Conservation (phyloP, 2,329 filamentous ascomycete genomes). For the Esteya vermicola region DNA sequence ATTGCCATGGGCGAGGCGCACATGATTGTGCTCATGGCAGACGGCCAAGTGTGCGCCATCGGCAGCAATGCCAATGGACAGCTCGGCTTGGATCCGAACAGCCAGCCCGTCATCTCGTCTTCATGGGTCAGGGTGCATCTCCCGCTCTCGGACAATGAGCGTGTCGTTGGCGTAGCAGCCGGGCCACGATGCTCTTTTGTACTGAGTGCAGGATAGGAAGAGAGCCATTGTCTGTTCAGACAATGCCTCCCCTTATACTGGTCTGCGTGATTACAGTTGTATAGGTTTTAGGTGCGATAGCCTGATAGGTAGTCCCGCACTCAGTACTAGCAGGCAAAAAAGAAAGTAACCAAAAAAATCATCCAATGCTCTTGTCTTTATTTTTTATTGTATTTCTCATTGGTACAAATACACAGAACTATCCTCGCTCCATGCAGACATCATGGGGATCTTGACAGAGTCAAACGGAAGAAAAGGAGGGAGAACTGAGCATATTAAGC, state of each 20-base stretch:
- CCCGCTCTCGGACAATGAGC: constrained; percentile 12
- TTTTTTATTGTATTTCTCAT: constrained; percentile 4
- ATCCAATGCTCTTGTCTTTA: constrained; percentile 6
- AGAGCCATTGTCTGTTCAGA: too few species aligned
- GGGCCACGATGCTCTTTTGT: constrained; percentile 36
- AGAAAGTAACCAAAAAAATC: not conserved
- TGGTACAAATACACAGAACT: constrained; percentile 9
- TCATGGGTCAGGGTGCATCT: constrained; percentile 22
- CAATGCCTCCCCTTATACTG: too few species aligned
- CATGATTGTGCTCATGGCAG: constrained; percentile 37
- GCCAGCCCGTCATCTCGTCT: constrained; percentile 1
- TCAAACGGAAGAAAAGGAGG: not conserved
- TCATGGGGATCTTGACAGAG: not conserved
- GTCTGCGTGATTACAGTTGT: too few species aligned
- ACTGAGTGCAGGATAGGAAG: too few species aligned
- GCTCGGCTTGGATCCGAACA: constrained; percentile 29
- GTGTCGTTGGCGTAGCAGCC: constrained; percentile 28
- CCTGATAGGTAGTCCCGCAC: too few species aligned
- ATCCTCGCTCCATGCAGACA: constrained; percentile 2
- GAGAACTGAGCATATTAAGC: too few species aligned
- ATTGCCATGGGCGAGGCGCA: constrained; percentile 44
- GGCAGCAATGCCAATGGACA: constrained; percentile 46
- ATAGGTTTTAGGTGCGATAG: too few species aligned
- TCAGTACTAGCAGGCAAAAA: not conserved
- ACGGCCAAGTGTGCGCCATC: constrained; percentile 36